Evolutionary conservation across 192 early-diverging fungal species (phyloP).

Genomic region (Coemansia sp.): DNA sequence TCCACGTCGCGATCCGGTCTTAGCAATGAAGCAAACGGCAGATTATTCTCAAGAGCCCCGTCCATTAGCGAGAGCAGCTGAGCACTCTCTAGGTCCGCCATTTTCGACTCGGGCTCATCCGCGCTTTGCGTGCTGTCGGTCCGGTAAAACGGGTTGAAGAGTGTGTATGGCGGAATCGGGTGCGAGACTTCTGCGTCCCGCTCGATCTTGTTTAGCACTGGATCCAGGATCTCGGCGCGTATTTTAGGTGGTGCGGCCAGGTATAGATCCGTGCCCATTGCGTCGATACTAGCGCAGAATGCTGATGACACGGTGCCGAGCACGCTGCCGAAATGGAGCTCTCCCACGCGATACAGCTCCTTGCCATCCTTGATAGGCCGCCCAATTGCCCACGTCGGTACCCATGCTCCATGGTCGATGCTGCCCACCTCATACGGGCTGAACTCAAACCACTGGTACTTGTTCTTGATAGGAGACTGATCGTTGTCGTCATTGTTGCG

Average conservation of each 20-base stretch:
- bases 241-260: constrained; percentile 25
- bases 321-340: constrained; percentile 64
- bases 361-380: constrained; percentile 65
- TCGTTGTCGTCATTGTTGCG: constrained; percentile 42
- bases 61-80: constrained; percentile 66
- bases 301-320: constrained; percentile 58
- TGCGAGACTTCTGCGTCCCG: constrained; percentile 56
- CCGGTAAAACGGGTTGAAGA: constrained; percentile 68
- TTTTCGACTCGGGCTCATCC: neutral
- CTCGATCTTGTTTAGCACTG: constrained; percentile 52
- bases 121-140: constrained; percentile 5
- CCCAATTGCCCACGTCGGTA: constrained; percentile 79
- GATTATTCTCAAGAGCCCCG: constrained; percentile 79
- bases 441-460: constrained; percentile 79
- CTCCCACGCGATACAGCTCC: constrained; percentile 61
- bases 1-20: constrained; percentile 67
- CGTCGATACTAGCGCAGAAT: constrained; percentile 49
- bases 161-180: constrained; percentile 64
- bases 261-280: constrained; percentile 49
- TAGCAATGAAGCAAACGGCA: constrained; percentile 71
- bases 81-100: constrained; percentile 25
- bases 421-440: constrained; percentile 78
- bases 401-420: constrained; percentile 71
- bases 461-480: constrained; percentile 15
- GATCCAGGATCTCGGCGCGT: constrained; percentile 33